Evolutionary conservation across 1,139 yeast species (phyloP), one percentile per base, ranked within the genome.

Genomic region (Blastobotrys proliferans): DNA sequence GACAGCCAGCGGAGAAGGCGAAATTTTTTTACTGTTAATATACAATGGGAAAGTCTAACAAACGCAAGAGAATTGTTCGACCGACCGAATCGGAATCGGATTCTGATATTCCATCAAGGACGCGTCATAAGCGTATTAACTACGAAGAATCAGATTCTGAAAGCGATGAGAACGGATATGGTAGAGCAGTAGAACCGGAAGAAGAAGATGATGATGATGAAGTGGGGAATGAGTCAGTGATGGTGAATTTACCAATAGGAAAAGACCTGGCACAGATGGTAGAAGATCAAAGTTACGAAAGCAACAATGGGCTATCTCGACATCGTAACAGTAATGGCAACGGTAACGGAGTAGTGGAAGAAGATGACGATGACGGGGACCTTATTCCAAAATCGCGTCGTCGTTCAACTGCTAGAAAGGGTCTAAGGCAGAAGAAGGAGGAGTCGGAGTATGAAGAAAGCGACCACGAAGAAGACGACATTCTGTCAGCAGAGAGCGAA

Each of bases 111-210:
- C 41, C 38, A 25, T 30, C 46, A 6, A 26, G 44, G 27, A 40
- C 40, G 24, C 37, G 40, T 18, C 40, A 38, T 17, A 32, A 37
- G 28, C 33, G 44, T 31, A 37, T 43, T 25, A 45, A 47, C 35
- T 51, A 51, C 37, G 51, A 38, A n/a, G 54, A 51, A 30, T 42
- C 48, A 25, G 53, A 52, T 27, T 40, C 44, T 35, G 53, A 52
- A 26, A 42, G 46, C 30, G 51, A 48, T 32, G 45, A 45, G 11
- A 29, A 27, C 27, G 41, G 24, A 9, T 19, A 19, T n/a, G 44
- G 39, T 18, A 29, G 29, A 10, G n/a, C 16, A 19, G 41, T 24
- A 11, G 36, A 25, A 24, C 32, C 36, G 29, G 24, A 34, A 4
- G 13, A 18, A 5, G 43, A 33, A 9, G 19, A 36, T 30, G 30